Conservation (phyloP, 164 flowering plant genomes). For the Pachysandra terminalis region DNA sequence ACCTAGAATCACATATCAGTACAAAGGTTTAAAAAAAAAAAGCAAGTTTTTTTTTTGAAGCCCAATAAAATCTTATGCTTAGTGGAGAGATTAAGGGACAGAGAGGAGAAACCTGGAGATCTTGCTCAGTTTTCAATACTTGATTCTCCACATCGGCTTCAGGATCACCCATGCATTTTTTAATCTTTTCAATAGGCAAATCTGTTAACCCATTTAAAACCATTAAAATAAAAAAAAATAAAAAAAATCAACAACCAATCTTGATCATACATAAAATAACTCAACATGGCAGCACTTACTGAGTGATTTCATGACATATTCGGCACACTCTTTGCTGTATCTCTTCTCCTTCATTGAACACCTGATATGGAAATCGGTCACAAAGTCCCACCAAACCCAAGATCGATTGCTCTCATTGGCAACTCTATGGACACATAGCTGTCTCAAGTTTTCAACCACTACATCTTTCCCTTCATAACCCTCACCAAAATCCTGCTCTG, state of each 20-base stretch:
- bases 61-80: neutral
- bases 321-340: constrained; percentile 81
- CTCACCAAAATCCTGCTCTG: constrained; percentile 67
- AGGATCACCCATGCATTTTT: constrained; percentile 84
- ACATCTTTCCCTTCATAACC: constrained; percentile 92
- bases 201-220: constrained; percentile 30
- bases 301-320: constrained; percentile 63
- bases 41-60: too few relatives aligned
- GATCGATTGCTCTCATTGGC: constrained; percentile 65
- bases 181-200: constrained; percentile 66
- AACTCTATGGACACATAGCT: constrained; percentile 81
- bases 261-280: neutral
- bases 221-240: neutral
- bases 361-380: constrained; percentile 84
- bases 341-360: constrained; percentile 85
- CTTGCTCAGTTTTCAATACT: constrained; percentile 75
- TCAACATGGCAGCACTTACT: constrained; percentile 33
- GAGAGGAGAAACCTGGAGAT: constrained; percentile 48
- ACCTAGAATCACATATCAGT: constrained; percentile 34
- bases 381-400: constrained; percentile 99
- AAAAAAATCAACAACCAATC: neutral
- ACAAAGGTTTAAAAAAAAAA: neutral
- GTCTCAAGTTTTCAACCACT: constrained; percentile 82
- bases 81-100: too few relatives aligned
- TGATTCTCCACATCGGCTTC: constrained; percentile 75